phyloP scores from a whole-genome alignment of 257 asterid genomes.

The Forsythia viridissima region DNA sequence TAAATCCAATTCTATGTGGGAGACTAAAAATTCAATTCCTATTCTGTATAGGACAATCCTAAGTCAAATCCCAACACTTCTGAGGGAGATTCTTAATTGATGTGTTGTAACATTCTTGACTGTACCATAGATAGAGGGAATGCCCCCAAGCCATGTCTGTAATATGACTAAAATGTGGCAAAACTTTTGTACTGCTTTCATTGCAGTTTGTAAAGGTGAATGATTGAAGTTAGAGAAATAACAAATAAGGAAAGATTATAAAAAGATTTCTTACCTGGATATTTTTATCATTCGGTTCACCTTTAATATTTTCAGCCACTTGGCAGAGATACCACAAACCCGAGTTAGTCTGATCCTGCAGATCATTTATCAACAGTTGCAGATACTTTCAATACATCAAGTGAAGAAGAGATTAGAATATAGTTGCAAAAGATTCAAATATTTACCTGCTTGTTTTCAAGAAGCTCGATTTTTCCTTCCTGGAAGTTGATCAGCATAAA shows the following conservation, averaged over 20 bases:
- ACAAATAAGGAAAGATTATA: constrained; percentile 4
- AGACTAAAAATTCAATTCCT: neutral
- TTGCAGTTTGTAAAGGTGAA: neutral
- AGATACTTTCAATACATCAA: neutral
- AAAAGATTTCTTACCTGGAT: constrained; percentile 47
- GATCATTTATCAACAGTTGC: constrained; percentile 17
- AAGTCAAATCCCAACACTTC: neutral
- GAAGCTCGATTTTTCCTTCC: constrained; percentile 82
- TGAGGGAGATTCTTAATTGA: neutral
- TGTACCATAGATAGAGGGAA: neutral
- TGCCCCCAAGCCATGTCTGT: neutral
- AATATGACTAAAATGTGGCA: neutral
- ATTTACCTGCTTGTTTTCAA: constrained; percentile 78
- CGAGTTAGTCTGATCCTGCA: constrained; percentile 74
- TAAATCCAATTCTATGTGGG: neutral
- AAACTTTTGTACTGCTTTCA: neutral
- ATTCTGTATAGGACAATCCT: neutral
- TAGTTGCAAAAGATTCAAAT: constrained; percentile 1
- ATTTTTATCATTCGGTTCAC: constrained; percentile 46
- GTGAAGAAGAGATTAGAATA: neutral
- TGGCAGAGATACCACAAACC: constrained; percentile 84
- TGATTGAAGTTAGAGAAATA: neutral
- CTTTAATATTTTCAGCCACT: constrained; percentile 60
- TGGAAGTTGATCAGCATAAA: constrained; percentile 32
- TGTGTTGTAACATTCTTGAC: neutral